Base-by-base conservation (phyloP, 768 basidiomycete species). In the Trametes gibbosa region DNA sequence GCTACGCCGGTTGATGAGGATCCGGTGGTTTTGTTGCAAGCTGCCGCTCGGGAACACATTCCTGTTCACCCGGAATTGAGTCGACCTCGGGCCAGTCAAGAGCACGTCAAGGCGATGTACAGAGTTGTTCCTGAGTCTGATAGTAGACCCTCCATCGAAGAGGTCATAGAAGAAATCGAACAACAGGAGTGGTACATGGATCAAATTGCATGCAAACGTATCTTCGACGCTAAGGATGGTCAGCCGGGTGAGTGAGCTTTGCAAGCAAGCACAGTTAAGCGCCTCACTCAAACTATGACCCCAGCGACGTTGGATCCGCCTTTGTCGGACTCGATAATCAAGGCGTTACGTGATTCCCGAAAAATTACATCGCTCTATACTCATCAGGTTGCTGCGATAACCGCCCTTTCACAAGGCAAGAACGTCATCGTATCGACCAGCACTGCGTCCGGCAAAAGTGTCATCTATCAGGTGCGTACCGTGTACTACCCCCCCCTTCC, bases 341-440 rank as follows among this genome's bases (percentile, higher is more conserved):
- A 79, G 48, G 89, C 90, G 0, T 70, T 95, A 19, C 66, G 71
- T 46, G 72, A 77, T 19, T 79, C 86, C 0, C 78, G 87, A 58
- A 82, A 81, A 35, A 91, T 95, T 40, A 71, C 70, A 3, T 74
- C 79, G 1, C 69, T 95, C 17, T 96, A 93, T 63, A 68, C 70
- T 54, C 84, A 86, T 56, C 93, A 95, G 73, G 83, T 83, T 12
- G 75, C 76, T 24, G 90, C 93, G 2, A 86, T 95, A 61, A 79
- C 83, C 62, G 80, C 84, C 0, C 75, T 93, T 10, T 72, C 75
- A 14, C 65, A 69, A 50, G 81, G 82, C 7, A 80, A 80, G 54
- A 78, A 92, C 70, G 91, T 94, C 24, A 90, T 95, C 35, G 89
- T 95, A 27, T 94, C 92, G 5, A 95, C 93, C 0, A 88, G 87